These are phyloP conservation scores for Colletotrichum endophyticum DNA, from an alignment of 2,329 filamentous ascomycete genomes.

Conservation along the genomic window DNA sequence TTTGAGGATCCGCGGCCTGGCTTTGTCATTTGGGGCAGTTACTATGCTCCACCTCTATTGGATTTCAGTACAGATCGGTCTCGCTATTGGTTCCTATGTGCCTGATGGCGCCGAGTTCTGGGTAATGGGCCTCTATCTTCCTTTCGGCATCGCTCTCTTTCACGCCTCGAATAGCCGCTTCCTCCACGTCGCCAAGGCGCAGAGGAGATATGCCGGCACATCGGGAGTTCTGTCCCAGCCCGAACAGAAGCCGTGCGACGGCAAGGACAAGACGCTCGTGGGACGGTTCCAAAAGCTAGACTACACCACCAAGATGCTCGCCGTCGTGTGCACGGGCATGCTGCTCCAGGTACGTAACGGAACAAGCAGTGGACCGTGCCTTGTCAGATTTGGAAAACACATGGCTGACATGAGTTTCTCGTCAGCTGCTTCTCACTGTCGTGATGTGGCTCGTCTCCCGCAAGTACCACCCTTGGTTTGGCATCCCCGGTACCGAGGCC, in stretches of 20 bases:
- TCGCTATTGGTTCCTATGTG: slow-evolving; percentile 41
- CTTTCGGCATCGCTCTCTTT: slow-evolving; percentile 69
- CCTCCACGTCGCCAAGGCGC: slow-evolving; percentile 60
- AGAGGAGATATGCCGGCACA: slow-evolving; percentile 35
- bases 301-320: slow-evolving; percentile 53
- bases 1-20: slow-evolving; percentile 37
- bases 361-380: not conserved
- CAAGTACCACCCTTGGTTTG: slow-evolving; percentile 68
- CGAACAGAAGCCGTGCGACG: slow-evolving; percentile 15
- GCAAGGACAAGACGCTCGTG: slow-evolving; percentile 30
- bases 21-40: slow-evolving; percentile 33
- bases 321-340: slow-evolving; percentile 59
- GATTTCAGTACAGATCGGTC: slow-evolving; percentile 42
- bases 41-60: slow-evolving; percentile 48
- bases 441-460: slow-evolving; percentile 68
- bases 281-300: slow-evolving; percentile 44
- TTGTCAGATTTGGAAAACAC: not conserved
- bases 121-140: slow-evolving; percentile 71
- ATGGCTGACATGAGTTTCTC: slow-evolving; percentile 19
- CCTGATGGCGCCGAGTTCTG: slow-evolving; percentile 65
- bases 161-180: slow-evolving; percentile 69
- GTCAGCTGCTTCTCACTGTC: slow-evolving; percentile 61
- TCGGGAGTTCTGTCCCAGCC: slow-evolving; percentile 20
- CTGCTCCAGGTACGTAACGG: slow-evolving; percentile 52
- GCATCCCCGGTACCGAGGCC: slow-evolving; percentile 67